A percentile compares a stretch with the other conserved stretches of the same genome.
phyloP scores from a whole-genome alignment of 192 early-diverging fungal species.

The Linnemannia hyalina region DNA sequence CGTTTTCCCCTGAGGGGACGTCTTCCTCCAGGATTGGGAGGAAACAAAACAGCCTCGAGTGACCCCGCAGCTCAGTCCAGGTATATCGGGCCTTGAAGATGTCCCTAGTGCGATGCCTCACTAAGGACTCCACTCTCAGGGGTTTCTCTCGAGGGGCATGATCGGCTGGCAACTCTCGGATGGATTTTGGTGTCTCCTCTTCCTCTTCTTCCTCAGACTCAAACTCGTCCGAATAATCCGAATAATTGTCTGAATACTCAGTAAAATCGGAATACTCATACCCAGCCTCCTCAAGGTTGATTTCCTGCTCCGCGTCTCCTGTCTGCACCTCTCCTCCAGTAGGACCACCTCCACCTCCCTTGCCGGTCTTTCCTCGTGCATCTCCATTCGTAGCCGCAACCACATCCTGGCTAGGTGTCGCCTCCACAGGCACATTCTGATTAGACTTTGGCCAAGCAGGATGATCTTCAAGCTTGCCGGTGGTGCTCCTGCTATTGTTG shows the following conservation, averaged over 20 bases:
- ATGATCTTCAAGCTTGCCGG: constrained; percentile 66
- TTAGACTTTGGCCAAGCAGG: constrained; percentile 81
- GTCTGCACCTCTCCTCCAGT: no score
- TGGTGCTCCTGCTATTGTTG: background rate
- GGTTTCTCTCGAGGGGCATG: no score
- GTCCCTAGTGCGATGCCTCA: background rate
- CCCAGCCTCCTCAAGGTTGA: no score
- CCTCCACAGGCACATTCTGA: constrained; percentile 83
- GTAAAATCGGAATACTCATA: no score
- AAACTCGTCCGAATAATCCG: background rate
- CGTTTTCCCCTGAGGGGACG: background rate
- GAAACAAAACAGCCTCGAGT: background rate
- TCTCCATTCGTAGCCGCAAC: constrained; percentile 94
- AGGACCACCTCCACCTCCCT: constrained; percentile 73
- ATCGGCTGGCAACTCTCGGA: no score
- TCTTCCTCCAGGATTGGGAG: background rate
- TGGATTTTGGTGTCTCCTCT: background rate
- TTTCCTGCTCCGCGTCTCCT: no score
- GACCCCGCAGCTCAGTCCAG: background rate
- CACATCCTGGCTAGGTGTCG: constrained; percentile 92
- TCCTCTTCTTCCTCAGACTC: background rate
- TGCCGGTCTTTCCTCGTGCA: constrained; percentile 76
- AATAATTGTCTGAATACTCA: no score
- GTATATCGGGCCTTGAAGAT: background rate
- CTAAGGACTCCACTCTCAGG: background rate